phyloP scores from a whole-genome alignment of 257 asterid genomes.

The Nicotiana noctiflora region DNA sequence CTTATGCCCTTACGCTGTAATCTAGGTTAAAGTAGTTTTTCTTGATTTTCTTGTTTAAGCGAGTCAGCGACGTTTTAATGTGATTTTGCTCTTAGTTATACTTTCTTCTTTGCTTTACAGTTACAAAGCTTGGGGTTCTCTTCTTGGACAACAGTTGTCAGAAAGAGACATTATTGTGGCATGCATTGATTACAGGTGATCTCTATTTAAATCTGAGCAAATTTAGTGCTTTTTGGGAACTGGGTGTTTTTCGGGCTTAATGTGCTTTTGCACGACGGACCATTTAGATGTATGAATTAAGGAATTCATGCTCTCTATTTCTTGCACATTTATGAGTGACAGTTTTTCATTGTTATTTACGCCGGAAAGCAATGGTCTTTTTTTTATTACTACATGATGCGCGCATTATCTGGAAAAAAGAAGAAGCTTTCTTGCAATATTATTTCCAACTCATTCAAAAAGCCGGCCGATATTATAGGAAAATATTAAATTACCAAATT shows the following conservation, averaged over 20 bases:
- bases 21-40: neutral
- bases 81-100: neutral
- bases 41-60: neutral
- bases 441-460: neutral
- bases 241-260: no score
- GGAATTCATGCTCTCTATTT: neutral
- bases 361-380: neutral
- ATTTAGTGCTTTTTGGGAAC: neutral
- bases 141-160: constrained; percentile 79
- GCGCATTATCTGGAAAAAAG: neutral
- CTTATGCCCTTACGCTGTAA: neutral
- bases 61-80: neutral
- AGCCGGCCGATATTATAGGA: neutral
- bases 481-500: neutral
- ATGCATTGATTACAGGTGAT: constrained; percentile 95
- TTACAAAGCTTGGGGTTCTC: constrained; percentile 99
- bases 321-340: neutral
- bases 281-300: neutral
- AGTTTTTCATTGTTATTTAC: neutral
- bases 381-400: neutral
- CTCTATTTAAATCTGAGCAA: constrained; percentile 2
- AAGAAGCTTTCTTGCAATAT: neutral
- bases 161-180: constrained; percentile 95
- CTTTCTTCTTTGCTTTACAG: constrained; percentile 35
- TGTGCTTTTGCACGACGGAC: neutral